Evolutionary conservation across 805 yeast genomes (phyloP).

Genomic region (Barnettozyma wickerhamii): DNA sequence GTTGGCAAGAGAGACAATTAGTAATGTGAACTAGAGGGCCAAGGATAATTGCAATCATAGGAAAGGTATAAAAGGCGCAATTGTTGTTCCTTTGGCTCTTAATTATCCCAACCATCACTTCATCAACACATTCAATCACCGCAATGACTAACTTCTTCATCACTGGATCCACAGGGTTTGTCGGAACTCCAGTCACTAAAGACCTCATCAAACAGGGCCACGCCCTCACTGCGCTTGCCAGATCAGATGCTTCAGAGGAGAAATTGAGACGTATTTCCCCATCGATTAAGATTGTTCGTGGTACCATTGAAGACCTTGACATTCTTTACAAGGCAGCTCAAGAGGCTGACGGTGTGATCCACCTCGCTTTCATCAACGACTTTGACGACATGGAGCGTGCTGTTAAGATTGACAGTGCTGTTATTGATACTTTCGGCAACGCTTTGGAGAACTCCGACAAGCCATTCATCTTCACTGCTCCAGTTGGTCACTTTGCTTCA

Average conservation of each 20-base stretch:
- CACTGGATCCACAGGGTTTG: constrained; percentile 34
- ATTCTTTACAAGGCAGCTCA: constrained; percentile 25
- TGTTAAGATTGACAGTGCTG: constrained; percentile 24
- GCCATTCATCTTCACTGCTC: constrained; percentile 23
- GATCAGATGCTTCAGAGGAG: constrained; percentile 29
- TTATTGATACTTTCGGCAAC: constrained; percentile 26
- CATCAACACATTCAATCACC: background rate
- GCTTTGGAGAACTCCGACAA: constrained; percentile 29
- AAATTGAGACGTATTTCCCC: constrained; percentile 25
- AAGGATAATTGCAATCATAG: too few relatives aligned
- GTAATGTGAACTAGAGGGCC: too few relatives aligned
- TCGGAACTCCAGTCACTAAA: constrained; percentile 26
- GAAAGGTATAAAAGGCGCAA: too few relatives aligned
- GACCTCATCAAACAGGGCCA: constrained; percentile 25
- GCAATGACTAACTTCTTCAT: constrained; percentile 28
- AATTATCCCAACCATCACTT: too few relatives aligned
- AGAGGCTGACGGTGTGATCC: constrained; percentile 33
- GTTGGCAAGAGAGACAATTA: too few relatives aligned
- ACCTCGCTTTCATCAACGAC: constrained; percentile 30
- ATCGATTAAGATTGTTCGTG: constrained; percentile 22
- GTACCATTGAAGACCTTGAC: constrained; percentile 28
- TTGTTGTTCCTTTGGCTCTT: too few relatives aligned
- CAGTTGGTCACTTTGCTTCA: background rate
- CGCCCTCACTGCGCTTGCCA: constrained; percentile 28
- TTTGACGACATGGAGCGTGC: constrained; percentile 20